Percentiles rank a stretch among this genome's conserved stretches.
Evolutionary conservation across 2,329 filamentous ascomycete species (phyloP).

Genomic region (Aureobasidium melanogenum): DNA sequence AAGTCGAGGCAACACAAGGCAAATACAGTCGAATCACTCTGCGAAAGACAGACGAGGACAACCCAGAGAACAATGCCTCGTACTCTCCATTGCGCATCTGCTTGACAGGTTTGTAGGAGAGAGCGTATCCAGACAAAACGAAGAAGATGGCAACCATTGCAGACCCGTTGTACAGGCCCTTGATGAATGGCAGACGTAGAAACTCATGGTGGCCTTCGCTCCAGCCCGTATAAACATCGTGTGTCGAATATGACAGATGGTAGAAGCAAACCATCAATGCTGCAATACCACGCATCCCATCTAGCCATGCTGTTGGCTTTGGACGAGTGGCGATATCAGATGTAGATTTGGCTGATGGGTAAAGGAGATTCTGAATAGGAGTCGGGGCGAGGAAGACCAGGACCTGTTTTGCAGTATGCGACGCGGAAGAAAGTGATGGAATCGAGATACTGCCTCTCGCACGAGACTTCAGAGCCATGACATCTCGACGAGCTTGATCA

Average conservation of each 20-base stretch:
- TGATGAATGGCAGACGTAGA: conserved; percentile 45
- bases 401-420: background rate
- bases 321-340: background rate
- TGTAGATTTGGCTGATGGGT: background rate
- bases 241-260: conserved; percentile 12
- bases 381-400: background rate
- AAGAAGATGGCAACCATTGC: conserved; percentile 53
- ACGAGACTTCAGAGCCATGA: background rate
- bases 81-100: conserved; percentile 14
- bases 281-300: conserved; percentile 17
- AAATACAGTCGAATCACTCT: conserved; percentile 16
- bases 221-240: conserved; percentile 12
- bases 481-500: background rate
- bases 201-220: conserved; percentile 7
- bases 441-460: background rate
- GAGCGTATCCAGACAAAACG: conserved; percentile 53
- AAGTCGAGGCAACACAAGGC: conserved; percentile 16
- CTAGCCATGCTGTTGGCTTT: conserved; percentile 16
- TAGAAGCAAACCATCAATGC: conserved; percentile 18
- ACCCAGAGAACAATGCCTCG: conserved; percentile 20
- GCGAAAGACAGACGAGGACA: conserved; percentile 18
- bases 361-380: background rate
- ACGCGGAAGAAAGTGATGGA: background rate
- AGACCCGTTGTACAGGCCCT: conserved; percentile 46
- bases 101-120: conserved; percentile 35